A percentile compares a stretch with the other conserved stretches of the same genome.
phyloP scores from a whole-genome alignment of 805 yeast genomes.

The Grigorovia transvaalensis region DNA sequence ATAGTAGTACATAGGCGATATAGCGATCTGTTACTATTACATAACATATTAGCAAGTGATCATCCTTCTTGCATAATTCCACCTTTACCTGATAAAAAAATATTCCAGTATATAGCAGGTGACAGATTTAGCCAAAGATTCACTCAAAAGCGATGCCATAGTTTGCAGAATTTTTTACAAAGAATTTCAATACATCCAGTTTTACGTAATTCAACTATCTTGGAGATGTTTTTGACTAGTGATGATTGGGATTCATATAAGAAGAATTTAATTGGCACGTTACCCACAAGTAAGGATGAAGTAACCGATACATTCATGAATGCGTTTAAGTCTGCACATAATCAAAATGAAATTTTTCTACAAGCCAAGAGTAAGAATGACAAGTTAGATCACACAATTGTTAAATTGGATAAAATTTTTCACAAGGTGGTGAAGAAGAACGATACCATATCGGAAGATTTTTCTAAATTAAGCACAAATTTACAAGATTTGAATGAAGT shows the following conservation, averaged over 20 bases:
- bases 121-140: slow-evolving; percentile 82
- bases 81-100: slow-evolving; percentile 86
- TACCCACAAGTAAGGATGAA: slow-evolving; percentile 40
- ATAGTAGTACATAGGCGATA: slow-evolving; percentile 48
- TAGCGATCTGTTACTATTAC: slow-evolving; percentile 74
- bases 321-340: slow-evolving; percentile 70
- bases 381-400: slow-evolving; percentile 73
- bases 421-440: slow-evolving; percentile 62
- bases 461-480: slow-evolving; percentile 59
- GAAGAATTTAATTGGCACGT: slow-evolving; percentile 18
- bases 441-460: slow-evolving; percentile 62
- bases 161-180: slow-evolving; percentile 64
- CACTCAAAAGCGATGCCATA: slow-evolving; percentile 70
- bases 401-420: slow-evolving; percentile 69
- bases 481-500: slow-evolving; percentile 54
- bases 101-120: slow-evolving; percentile 86
- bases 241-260: slow-evolving; percentile 28
- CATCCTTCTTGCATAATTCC: slow-evolving; percentile 83
- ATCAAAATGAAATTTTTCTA: slow-evolving; percentile 64
- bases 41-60: slow-evolving; percentile 64
- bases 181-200: slow-evolving; percentile 68
- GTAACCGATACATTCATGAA: slow-evolving; percentile 89
- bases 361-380: slow-evolving; percentile 76
- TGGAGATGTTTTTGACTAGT: slow-evolving; percentile 23
- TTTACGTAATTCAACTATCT: slow-evolving; percentile 57